A percentile compares a stretch with the other conserved stretches of the same genome.
Evolutionary conservation across 2,329 filamentous ascomycete species (phyloP).

Genomic region (Fusarium sambucinum): DNA sequence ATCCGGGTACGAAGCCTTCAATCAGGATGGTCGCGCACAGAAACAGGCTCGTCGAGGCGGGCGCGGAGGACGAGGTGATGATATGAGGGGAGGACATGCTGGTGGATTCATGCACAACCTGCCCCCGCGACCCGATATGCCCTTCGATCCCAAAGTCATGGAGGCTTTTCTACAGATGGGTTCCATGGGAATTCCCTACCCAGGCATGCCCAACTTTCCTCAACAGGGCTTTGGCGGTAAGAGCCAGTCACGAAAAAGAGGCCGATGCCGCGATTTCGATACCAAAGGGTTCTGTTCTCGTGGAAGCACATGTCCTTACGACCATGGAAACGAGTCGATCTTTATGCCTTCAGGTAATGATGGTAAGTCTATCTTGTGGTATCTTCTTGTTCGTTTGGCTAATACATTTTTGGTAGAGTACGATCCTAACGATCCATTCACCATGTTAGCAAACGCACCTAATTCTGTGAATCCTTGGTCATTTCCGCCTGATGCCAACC

Average conservation of each 20-base stretch:
- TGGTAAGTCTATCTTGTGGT: slow-evolving; percentile 38
- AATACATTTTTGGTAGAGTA: slow-evolving; percentile 48
- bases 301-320: slow-evolving; percentile 74
- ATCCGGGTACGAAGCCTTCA: slow-evolving; percentile 44
- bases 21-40: slow-evolving; percentile 58
- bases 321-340: slow-evolving; percentile 71
- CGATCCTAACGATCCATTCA: slow-evolving; percentile 50
- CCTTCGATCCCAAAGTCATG: slow-evolving; percentile 71
- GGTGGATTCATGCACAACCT: slow-evolving; percentile 34
- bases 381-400: slow-evolving; percentile 11
- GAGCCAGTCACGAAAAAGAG: slow-evolving; percentile 53
- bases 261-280: slow-evolving; percentile 77
- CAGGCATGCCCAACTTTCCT: slow-evolving; percentile 57
- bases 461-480: slow-evolving; percentile 38
- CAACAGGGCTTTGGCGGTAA: slow-evolving; percentile 42
- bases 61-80: slow-evolving; percentile 46
- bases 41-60: slow-evolving; percentile 72
- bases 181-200: slow-evolving; percentile 62
- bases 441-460: slow-evolving; percentile 37
- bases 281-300: slow-evolving; percentile 77
- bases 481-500: slow-evolving; percentile 45
- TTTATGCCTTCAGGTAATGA: slow-evolving; percentile 52
- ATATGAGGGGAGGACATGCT: slow-evolving; percentile 37
- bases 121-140: slow-evolving; percentile 48
- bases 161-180: slow-evolving; percentile 72